Conservation (phyloP, 1,284 basidiomycete species). For the Ganoderma sinense region DNA sequence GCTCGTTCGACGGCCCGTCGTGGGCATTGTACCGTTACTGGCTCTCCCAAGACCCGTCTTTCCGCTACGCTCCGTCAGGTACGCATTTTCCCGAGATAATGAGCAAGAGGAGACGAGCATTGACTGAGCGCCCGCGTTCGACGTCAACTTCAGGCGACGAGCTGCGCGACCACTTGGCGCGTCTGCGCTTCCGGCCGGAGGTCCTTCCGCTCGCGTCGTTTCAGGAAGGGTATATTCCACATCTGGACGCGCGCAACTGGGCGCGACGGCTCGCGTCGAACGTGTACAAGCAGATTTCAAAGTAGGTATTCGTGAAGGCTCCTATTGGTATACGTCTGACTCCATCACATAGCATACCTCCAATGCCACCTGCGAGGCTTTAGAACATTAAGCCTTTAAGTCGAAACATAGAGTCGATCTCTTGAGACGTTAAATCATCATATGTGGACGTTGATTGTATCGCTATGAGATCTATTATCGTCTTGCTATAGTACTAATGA, state of each 20-base stretch:
- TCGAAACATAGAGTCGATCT: background rate
- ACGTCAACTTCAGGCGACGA: background rate
- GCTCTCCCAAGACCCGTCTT: background rate
- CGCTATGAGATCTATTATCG: background rate
- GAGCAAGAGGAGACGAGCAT: background rate
- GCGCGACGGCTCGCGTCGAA: conserved; percentile 8
- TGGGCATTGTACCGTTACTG: conserved; percentile 9
- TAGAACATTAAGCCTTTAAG: background rate
- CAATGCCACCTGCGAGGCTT: background rate
- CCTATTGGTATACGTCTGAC: background rate
- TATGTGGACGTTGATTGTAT: background rate
- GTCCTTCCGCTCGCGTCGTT: conserved; percentile 8
- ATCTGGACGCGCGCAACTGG: conserved; percentile 10
- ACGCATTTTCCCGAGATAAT: background rate
- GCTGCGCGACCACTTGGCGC: background rate
- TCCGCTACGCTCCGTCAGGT: conserved; percentile 4
- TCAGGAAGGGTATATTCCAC: conserved; percentile 3
- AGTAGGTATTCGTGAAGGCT: background rate
- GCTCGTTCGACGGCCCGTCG: conserved; percentile 10
- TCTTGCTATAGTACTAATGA: background rate
- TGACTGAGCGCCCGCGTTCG: background rate
- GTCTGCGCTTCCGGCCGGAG: conserved; percentile 8
- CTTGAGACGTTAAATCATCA: background rate
- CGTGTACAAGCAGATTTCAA: background rate
- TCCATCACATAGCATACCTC: background rate